Percentiles rank a stretch among this genome's conserved stretches.
Evolutionary conservation across 495 filamentous ascomycete genomes (phyloP).

Genomic region (Letharia lupina): DNA sequence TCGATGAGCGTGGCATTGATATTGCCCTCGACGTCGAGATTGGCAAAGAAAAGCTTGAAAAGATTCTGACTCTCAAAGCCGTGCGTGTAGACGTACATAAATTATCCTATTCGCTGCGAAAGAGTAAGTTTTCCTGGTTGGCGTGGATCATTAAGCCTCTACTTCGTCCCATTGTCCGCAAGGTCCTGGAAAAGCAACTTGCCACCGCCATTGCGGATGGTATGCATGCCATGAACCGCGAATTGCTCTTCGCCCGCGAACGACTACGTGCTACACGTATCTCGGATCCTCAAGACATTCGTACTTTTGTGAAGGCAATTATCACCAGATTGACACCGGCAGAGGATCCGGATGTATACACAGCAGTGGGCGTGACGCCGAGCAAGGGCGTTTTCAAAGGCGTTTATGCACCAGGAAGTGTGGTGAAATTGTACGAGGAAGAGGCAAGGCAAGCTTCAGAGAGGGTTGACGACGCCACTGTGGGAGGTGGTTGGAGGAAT

Average conservation of each 20-base stretch:
- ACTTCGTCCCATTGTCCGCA: constrained; percentile 69
- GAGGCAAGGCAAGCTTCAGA: constrained; percentile 62
- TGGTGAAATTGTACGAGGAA: constrained; percentile 80
- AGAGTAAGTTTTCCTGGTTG: constrained; percentile 65
- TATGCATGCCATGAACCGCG: constrained; percentile 68
- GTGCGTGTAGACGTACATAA: constrained; percentile 81
- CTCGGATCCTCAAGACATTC: constrained; percentile 67
- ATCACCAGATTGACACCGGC: constrained; percentile 60
- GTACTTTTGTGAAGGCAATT: constrained; percentile 75
- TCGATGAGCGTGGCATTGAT: constrained; percentile 82
- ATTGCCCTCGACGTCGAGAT: constrained; percentile 77
- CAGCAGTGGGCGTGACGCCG: constrained; percentile 57
- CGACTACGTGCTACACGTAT: constrained; percentile 77
- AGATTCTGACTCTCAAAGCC: constrained; percentile 66
- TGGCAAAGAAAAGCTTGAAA: constrained; percentile 60
- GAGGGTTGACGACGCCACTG: constrained; percentile 48
- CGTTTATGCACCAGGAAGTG: constrained; percentile 77
- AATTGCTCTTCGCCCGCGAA: constrained; percentile 79
- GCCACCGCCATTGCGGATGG: constrained; percentile 59
- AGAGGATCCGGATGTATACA: constrained; percentile 65
- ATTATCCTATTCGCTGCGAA: constrained; percentile 65
- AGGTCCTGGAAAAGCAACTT: constrained; percentile 68
- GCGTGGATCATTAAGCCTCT: constrained; percentile 82
- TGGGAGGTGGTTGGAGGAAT: constrained; percentile 61
- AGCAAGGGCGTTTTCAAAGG: constrained; percentile 67